phyloP scores from a whole-genome alignment of 2,329 filamentous ascomycete species.

The Microdochium trichocladiopsis region DNA sequence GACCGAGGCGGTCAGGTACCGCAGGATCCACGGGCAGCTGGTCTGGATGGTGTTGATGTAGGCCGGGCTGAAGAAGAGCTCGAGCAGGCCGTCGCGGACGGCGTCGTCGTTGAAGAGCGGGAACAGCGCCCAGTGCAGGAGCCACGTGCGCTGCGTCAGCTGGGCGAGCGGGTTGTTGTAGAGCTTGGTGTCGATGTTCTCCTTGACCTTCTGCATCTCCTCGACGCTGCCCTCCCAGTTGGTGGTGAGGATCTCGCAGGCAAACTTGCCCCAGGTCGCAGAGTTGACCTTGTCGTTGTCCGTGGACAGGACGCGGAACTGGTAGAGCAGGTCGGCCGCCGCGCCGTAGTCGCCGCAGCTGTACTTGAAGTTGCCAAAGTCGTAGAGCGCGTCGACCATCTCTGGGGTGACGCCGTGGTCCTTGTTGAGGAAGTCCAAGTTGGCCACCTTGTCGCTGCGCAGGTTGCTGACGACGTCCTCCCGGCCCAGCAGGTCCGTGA shows the following conservation, averaged over 20 bases:
- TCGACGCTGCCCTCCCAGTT: conserved; percentile 95
- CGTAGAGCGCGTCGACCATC: conserved; percentile 93
- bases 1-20: conserved; percentile 89
- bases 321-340: conserved; percentile 88
- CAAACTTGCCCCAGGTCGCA: conserved; percentile 96
- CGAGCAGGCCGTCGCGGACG: conserved; percentile 83
- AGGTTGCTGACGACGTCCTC: conserved; percentile 88
- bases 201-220: conserved; percentile 83
- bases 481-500: conserved; percentile 77
- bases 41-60: conserved; percentile 99
- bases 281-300: conserved; percentile 96
- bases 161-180: conserved; percentile 96
- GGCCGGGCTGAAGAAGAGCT: conserved; percentile 92
- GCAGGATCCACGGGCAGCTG: conserved; percentile 89
- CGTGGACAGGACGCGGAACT: conserved; percentile 95
- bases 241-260: conserved; percentile 87
- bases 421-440: conserved; percentile 97
- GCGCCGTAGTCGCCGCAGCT: conserved; percentile 90
- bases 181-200: conserved; percentile 86
- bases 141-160: conserved; percentile 92
- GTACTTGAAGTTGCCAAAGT: conserved; percentile 96
- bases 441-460: conserved; percentile 94
- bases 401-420: conserved; percentile 88
- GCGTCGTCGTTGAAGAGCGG: conserved; percentile 97
- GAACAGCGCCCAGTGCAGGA: conserved; percentile 98